Evolutionary conservation across 768 basidiomycete species (phyloP).

Genomic region (Naganishia vaughanmartiniae): DNA sequence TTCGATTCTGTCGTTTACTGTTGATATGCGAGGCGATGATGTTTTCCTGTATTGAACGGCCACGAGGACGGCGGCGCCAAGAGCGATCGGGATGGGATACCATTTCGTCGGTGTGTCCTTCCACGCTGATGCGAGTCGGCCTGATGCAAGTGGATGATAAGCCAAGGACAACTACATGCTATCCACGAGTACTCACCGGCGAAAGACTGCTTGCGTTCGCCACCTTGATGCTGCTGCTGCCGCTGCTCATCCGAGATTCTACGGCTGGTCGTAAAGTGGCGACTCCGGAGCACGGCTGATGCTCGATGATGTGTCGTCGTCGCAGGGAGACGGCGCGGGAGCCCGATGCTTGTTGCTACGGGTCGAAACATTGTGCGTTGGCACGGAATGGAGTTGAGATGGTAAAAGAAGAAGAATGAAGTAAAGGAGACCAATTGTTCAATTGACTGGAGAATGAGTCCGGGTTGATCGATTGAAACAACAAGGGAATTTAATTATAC

Average conservation of each 20-base stretch:
- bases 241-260: neutral
- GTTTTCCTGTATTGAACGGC: slow-evolving; percentile 46
- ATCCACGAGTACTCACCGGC: slow-evolving; percentile 1
- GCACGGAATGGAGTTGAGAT: no score
- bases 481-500: no score
- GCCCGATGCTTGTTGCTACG: neutral
- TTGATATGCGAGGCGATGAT: neutral
- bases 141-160: slow-evolving; percentile 22
- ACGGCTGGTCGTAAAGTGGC: slow-evolving; percentile 6
- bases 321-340: neutral
- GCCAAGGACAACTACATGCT: neutral
- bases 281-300: neutral
- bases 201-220: slow-evolving; percentile 8
- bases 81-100: slow-evolving; percentile 89
- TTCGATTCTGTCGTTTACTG: slow-evolving; percentile 34
- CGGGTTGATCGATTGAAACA: no score
- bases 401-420: no score
- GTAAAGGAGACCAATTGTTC: no score
- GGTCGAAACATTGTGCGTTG: slow-evolving; percentile 1
- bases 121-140: slow-evolving; percentile 68
- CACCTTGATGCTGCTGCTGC: neutral
- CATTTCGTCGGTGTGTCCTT: slow-evolving; percentile 84
- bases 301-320: no score
- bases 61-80: slow-evolving; percentile 77
- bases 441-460: no score